A percentile compares a stretch with the other conserved stretches of the same genome.
These are phyloP conservation scores for Begonia peltatifolia DNA, from an alignment of 306 rosid species.

Conservation along the genomic window DNA sequence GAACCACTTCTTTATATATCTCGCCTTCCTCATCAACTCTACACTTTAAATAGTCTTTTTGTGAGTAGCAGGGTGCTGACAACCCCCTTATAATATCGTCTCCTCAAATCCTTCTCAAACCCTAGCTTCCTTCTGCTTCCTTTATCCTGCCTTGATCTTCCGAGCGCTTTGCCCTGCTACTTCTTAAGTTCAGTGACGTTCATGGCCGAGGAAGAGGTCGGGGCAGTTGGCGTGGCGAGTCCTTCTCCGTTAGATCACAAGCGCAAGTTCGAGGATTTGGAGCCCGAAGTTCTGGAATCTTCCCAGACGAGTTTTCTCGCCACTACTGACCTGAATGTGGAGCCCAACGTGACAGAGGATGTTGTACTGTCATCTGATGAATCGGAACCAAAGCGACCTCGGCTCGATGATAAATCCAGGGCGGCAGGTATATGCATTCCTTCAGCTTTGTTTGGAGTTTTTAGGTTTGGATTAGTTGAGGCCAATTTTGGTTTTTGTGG, in stretches of 20 bases:
- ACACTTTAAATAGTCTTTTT: too few relatives aligned
- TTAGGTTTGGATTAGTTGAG: background rate
- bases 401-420: conserved; percentile 40
- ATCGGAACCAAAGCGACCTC: conserved; percentile 53
- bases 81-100: background rate
- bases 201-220: conserved; percentile 78
- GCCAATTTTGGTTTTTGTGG: background rate
- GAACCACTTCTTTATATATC: too few relatives aligned
- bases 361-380: conserved; percentile 17
- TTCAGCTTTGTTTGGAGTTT: background rate
- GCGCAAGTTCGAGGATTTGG: conserved; percentile 78
- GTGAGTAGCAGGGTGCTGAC: too few relatives aligned
- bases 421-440: conserved; percentile 26
- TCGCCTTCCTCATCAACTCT: too few relatives aligned
- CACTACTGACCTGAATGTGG: conserved; percentile 18
- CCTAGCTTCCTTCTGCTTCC: background rate
- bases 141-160: background rate
- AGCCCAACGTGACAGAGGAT: conserved; percentile 5
- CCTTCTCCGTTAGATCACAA: conserved; percentile 56
- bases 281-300: conserved; percentile 25
- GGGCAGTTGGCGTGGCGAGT: conserved; percentile 21
- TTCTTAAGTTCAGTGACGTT: background rate
- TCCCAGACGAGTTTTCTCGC: conserved; percentile 17
- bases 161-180: background rate
- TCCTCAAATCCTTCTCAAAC: background rate